A percentile compares a stretch with the other conserved stretches of the same genome.
Evolutionary conservation across 2,329 filamentous ascomycete genomes (phyloP).

Genomic region (Talaromyces sp.): DNA sequence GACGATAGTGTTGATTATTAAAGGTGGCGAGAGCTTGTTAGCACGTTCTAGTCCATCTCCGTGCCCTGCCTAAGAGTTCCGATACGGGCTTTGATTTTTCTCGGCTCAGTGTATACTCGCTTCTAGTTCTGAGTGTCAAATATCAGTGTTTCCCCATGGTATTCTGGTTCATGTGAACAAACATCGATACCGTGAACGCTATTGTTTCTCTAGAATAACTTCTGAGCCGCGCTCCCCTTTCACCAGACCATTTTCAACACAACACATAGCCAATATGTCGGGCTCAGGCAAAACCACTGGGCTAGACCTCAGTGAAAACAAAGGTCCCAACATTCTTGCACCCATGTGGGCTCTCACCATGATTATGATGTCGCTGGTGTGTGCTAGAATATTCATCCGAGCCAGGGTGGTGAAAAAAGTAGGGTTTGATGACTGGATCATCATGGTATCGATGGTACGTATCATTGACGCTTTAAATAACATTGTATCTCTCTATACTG

Average conservation of each 20-base stretch:
- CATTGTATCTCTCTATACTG: neutral
- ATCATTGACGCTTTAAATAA: neutral
- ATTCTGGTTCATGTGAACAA: neutral
- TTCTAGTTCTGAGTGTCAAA: neutral
- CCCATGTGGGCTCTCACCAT: slow-evolving; percentile 26
- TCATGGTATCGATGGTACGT: slow-evolving; percentile 23
- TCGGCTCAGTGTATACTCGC: neutral
- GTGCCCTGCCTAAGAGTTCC: neutral
- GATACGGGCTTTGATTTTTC: neutral
- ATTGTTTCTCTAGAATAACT: neutral
- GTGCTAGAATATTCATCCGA: slow-evolving; percentile 28
- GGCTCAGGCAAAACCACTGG: neutral
- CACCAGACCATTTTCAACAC: neutral
- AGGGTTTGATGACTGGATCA: slow-evolving; percentile 34
- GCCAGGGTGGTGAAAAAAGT: slow-evolving; percentile 24
- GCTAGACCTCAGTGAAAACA: slow-evolving; percentile 16
- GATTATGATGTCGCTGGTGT: slow-evolving; percentile 26
- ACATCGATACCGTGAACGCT: neutral
- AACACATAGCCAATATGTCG: slow-evolving; percentile 5
- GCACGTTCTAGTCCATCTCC: neutral
- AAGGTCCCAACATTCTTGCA: slow-evolving; percentile 28
- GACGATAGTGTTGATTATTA: neutral
- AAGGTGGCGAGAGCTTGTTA: neutral
- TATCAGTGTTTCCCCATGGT: neutral
- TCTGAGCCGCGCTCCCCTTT: neutral